These are phyloP conservation scores for Fistulinella prunicolor DNA, from an alignment of 768 basidiomycete genomes.

Conservation along the genomic window DNA sequence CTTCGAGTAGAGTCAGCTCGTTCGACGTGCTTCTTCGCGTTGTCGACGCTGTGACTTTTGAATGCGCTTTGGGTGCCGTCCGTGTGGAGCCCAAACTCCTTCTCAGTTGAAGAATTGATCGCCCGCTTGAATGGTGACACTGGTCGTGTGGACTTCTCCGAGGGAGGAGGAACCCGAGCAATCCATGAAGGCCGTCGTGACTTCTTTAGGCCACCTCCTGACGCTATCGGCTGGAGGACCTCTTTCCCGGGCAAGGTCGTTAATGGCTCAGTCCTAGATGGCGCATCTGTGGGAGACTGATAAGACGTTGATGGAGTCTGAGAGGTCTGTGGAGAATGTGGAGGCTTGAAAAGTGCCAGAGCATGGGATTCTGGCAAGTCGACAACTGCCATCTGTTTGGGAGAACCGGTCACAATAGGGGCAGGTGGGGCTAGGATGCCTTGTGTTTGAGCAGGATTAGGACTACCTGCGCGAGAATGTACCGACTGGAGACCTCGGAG, in stretches of 20 bases:
- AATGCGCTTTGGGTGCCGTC: conserved; percentile 17
- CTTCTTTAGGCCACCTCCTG: conserved; percentile 7
- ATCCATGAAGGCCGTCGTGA: conserved; percentile 24
- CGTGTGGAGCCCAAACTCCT: conserved; percentile 33
- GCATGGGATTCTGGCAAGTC: conserved; percentile 5
- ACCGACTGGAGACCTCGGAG: conserved; percentile 18
- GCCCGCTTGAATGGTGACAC: conserved; percentile 20
- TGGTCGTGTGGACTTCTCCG: conserved; percentile 17
- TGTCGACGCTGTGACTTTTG: conserved; percentile 33
- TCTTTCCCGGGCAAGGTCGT: neutral
- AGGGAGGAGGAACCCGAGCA: conserved; percentile 12
- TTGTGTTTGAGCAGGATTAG: conserved; percentile 7
- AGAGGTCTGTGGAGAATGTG: conserved; percentile 6
- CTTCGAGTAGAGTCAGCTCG: conserved; percentile 53
- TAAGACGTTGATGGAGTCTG: conserved; percentile 3
- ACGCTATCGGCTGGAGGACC: neutral
- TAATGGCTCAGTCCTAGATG: neutral
- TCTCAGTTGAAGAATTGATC: conserved; percentile 20
- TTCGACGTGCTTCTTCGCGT: conserved; percentile 38
- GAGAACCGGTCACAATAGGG: conserved; percentile 20
- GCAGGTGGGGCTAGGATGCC: conserved; percentile 1
- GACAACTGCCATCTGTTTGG: conserved; percentile 11
- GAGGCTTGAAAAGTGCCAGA: conserved; percentile 2
- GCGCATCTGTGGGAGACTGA: conserved; percentile 3
- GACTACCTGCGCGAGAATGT: conserved; percentile 19